Percentiles rank a stretch among this genome's conserved stretches.
Conservation (phyloP, 345 rosid species). For the Camelina sativa region DNA sequence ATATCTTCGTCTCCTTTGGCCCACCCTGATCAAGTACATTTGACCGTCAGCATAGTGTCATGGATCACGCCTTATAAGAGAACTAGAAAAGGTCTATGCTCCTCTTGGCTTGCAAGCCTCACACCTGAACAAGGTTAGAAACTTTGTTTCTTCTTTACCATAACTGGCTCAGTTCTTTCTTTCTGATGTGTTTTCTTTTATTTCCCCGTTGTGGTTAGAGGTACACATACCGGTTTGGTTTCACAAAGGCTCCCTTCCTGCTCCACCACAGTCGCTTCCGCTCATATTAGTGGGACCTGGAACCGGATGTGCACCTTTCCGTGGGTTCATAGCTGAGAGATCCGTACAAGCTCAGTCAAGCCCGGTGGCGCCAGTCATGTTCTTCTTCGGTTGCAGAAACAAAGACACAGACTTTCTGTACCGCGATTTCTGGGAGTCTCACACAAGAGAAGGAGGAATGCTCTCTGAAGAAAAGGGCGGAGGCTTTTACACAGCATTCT, state of each 20-base stretch:
- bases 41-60: conserved; percentile 80
- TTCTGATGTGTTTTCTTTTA: not conserved
- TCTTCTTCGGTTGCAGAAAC: conserved; percentile 93
- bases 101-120: conserved; percentile 83
- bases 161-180: conserved; percentile 24
- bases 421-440: conserved; percentile 77
- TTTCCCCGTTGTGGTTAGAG: conserved; percentile 48
- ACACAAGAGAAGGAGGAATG: conserved; percentile 56
- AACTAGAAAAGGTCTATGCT: conserved; percentile 79
- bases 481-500: conserved; percentile 82
- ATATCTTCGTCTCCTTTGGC: conserved; percentile 85
- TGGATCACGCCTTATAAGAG: conserved; percentile 92
- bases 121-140: conserved; percentile 64
- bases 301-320: conserved; percentile 98
- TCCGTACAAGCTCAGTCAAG: conserved; percentile 53
- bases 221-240: conserved; percentile 76
- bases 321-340: conserved; percentile 87
- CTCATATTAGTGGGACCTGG: conserved; percentile 91
- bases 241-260: conserved; percentile 77
- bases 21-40: conserved; percentile 82
- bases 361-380: conserved; percentile 64
- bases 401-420: conserved; percentile 76
- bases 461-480: conserved; percentile 82
- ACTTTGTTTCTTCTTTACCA: conserved; percentile 2
- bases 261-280: conserved; percentile 71